Evolutionary conservation across 768 basidiomycete species (phyloP).

Genomic region (Pleurotus platypus): DNA sequence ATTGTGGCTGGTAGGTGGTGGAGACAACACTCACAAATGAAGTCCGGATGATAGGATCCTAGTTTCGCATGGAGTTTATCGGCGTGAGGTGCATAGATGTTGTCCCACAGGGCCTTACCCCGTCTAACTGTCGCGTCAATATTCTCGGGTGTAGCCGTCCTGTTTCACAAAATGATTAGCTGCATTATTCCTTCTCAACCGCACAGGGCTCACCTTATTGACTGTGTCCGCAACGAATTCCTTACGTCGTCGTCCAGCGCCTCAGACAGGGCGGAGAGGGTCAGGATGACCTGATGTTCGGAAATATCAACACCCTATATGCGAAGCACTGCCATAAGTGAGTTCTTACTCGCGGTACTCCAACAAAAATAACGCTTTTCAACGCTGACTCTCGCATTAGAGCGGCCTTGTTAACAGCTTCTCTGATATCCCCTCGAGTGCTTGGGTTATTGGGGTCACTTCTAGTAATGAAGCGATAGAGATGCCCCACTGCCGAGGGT

Average conservation of each 20-base stretch:
- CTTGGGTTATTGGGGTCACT: slow-evolving; percentile 33
- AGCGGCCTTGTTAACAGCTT: slow-evolving; percentile 70
- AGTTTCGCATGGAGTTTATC: slow-evolving; percentile 88
- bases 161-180: slow-evolving; percentile 24
- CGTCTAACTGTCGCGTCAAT: slow-evolving; percentile 67
- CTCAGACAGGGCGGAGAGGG: slow-evolving; percentile 71
- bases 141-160: slow-evolving; percentile 57
- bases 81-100: slow-evolving; percentile 86
- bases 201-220: slow-evolving; percentile 53
- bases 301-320: neutral
- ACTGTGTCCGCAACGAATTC: slow-evolving; percentile 58
- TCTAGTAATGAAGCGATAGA: slow-evolving; percentile 77
- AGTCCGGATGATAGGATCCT: slow-evolving; percentile 87
- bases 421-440: slow-evolving; percentile 41
- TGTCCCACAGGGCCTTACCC: slow-evolving; percentile 75
- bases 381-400: slow-evolving; percentile 86
- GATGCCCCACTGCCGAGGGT: slow-evolving; percentile 71
- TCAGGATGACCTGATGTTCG: slow-evolving; percentile 66
- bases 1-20: neutral
- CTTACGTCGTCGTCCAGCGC: slow-evolving; percentile 83
- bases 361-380: slow-evolving; percentile 88
- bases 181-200: slow-evolving; percentile 9
- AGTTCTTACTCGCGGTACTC: slow-evolving; percentile 72
- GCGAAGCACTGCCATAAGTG: neutral
- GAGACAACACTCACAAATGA: slow-evolving; percentile 66